Conservation (phyloP, 1,284 basidiomycete genomes). For the Moesziomyces globuligerus region DNA sequence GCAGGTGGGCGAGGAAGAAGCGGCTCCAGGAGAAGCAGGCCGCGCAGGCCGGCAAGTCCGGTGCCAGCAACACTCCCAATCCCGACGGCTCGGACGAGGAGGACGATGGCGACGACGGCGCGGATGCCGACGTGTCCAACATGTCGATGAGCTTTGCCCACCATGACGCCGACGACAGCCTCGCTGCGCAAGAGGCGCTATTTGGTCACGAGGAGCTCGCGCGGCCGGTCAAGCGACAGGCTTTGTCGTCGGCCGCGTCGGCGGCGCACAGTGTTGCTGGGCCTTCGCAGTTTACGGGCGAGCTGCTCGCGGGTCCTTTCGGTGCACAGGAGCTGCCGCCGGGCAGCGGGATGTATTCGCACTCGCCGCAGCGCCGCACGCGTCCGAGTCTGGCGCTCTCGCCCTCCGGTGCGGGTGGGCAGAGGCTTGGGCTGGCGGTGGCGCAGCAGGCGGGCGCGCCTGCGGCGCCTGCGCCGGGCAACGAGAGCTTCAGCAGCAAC, state of each 20-base stretch:
- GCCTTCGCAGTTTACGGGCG: slow-evolving; percentile 17
- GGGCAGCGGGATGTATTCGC: slow-evolving; percentile 18
- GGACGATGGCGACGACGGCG: slow-evolving; percentile 34
- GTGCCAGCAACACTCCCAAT: slow-evolving; percentile 30
- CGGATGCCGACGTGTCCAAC: slow-evolving; percentile 39
- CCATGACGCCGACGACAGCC: slow-evolving; percentile 18
- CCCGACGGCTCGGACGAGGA: slow-evolving; percentile 28
- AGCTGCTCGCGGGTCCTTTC: slow-evolving; percentile 9
- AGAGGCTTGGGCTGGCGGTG: slow-evolving; percentile 14
- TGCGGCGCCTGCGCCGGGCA: too few relatives aligned
- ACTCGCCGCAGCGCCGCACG: slow-evolving; percentile 32
- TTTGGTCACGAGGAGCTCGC: slow-evolving; percentile 21
- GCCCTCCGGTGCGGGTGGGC: too few relatives aligned
- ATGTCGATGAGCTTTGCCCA: slow-evolving; percentile 35
- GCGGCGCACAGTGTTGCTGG: slow-evolving; percentile 31
- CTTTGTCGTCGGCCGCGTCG: slow-evolving; percentile 18
- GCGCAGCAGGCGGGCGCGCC: slow-evolving; percentile 12
- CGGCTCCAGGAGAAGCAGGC: slow-evolving; percentile 64
- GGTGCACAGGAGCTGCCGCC: slow-evolving; percentile 15
- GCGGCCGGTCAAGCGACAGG: slow-evolving; percentile 24
- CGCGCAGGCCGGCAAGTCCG: slow-evolving; percentile 28
- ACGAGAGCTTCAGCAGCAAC: slow-evolving; percentile 42
- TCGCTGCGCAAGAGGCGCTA: slow-evolving; percentile 14
- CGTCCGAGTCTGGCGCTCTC: too few relatives aligned
- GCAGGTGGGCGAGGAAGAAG: slow-evolving; percentile 71